Evolutionary conservation across 2,329 filamentous ascomycete genomes (phyloP).

Genomic region (Cordyceps cicadae): DNA sequence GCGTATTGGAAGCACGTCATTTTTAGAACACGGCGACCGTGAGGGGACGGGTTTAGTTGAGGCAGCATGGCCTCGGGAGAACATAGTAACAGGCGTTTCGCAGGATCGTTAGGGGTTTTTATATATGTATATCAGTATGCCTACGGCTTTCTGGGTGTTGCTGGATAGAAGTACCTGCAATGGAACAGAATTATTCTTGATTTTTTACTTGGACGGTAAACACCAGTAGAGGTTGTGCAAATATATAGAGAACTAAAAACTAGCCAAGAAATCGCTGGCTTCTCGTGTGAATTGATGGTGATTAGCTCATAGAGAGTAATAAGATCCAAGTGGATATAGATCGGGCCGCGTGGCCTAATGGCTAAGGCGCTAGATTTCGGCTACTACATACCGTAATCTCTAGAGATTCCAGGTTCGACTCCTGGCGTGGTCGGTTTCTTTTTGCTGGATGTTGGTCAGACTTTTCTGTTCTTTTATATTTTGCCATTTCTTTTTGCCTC

Average conservation of each 20-base stretch:
- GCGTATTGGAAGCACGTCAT: background rate
- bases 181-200: background rate
- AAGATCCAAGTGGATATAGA: background rate
- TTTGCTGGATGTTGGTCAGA: background rate
- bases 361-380: constrained; percentile 37
- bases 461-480: no score
- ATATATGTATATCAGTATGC: background rate
- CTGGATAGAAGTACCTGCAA: background rate
- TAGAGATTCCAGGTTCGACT: constrained; percentile 38
- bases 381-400: constrained; percentile 19
- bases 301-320: background rate
- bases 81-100: constrained; percentile 8
- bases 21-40: background rate
- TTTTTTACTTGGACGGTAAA: background rate
- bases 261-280: no score
- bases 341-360: constrained; percentile 35
- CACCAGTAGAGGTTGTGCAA: no score
- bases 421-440: constrained; percentile 30
- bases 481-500: background rate
- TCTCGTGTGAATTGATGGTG: background rate
- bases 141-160: background rate
- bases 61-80: background rate
- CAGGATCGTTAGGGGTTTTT: background rate
- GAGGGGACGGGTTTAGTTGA: background rate
- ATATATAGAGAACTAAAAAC: no score